A percentile compares a stretch with the other conserved stretches of the same genome.
Conservation (phyloP, 108 stramenopile species). For the Discostella pseudostelligera region DNA sequence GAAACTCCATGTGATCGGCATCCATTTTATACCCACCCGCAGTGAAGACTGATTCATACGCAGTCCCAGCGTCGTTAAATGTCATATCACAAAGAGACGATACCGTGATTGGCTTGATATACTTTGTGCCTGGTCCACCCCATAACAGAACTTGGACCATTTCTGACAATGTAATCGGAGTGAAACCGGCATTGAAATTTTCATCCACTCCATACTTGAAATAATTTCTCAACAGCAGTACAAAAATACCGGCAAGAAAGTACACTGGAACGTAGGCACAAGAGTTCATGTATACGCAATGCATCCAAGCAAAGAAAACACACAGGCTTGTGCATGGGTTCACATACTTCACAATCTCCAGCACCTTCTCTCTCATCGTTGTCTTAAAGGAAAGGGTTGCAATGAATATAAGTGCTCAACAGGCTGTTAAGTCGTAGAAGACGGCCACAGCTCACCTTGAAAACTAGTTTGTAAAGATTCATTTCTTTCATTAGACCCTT, state of each 20-base stretch:
- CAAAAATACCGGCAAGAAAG: constrained; percentile 42
- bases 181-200: constrained; percentile 48
- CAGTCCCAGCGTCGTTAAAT: constrained; percentile 21
- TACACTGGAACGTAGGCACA: constrained; percentile 55
- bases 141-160: constrained; percentile 42
- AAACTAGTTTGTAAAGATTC: constrained; percentile 39
- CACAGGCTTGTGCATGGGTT: constrained; percentile 49
- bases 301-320: constrained; percentile 72
- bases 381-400: constrained; percentile 20
- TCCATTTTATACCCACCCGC: constrained; percentile 15
- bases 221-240: constrained; percentile 53
- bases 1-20: constrained; percentile 76
- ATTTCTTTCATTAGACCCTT: constrained; percentile 53
- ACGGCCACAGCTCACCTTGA: constrained; percentile 31
- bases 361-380: constrained; percentile 29
- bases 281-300: constrained; percentile 52
- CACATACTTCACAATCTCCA: constrained; percentile 45
- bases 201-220: constrained; percentile 47
- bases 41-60: background rate
- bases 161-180: constrained; percentile 60
- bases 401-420: background rate
- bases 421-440: constrained; percentile 1
- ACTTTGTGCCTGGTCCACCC: constrained; percentile 44
- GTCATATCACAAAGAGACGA: constrained; percentile 34
- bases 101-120: constrained; percentile 35